A percentile compares a stretch with the other conserved stretches of the same genome.
Conservation (phyloP, 495 filamentous ascomycete genomes). For the Evansstolkia leycettana region DNA sequence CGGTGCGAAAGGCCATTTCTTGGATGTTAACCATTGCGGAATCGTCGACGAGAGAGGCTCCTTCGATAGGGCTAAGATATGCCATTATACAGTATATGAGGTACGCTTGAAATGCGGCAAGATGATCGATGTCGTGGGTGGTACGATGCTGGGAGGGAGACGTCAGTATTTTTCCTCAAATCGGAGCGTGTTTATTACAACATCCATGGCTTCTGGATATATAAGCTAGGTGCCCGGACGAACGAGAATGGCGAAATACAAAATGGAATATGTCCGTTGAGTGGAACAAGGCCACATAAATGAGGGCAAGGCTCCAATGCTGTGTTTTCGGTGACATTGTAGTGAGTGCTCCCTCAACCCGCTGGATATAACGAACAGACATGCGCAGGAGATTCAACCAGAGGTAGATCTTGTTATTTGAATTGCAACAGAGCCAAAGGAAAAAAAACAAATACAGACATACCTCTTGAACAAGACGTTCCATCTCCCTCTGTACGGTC, state of each 20-base stretch:
- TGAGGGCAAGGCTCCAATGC: too few relatives aligned
- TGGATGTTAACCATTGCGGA: slow-evolving; percentile 31
- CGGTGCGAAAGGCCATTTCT: slow-evolving; percentile 30
- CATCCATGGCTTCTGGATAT: too few relatives aligned
- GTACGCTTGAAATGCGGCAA: slow-evolving; percentile 36
- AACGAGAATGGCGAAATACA: too few relatives aligned
- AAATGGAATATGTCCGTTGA: too few relatives aligned
- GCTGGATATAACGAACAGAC: too few relatives aligned
- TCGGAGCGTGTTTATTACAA: too few relatives aligned
- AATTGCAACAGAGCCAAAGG: background rate
- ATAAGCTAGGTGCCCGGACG: too few relatives aligned
- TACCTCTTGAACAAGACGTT: slow-evolving; percentile 12
- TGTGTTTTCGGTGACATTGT: too few relatives aligned
- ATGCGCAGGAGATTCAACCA: too few relatives aligned
- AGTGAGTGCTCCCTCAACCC: too few relatives aligned
- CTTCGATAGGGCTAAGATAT: slow-evolving; percentile 23
- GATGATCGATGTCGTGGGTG: slow-evolving; percentile 16
- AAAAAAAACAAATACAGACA: background rate
- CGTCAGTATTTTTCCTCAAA: background rate
- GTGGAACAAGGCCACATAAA: too few relatives aligned
- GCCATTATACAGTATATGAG: slow-evolving; percentile 32
- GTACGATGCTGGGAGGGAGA: slow-evolving; percentile 2
- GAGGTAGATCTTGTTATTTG: background rate
- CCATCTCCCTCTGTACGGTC: slow-evolving; percentile 27
- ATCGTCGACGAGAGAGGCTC: slow-evolving; percentile 10